phyloP scores from a whole-genome alignment of 1,284 basidiomycete genomes.

The Limonomyces culmigenus region DNA sequence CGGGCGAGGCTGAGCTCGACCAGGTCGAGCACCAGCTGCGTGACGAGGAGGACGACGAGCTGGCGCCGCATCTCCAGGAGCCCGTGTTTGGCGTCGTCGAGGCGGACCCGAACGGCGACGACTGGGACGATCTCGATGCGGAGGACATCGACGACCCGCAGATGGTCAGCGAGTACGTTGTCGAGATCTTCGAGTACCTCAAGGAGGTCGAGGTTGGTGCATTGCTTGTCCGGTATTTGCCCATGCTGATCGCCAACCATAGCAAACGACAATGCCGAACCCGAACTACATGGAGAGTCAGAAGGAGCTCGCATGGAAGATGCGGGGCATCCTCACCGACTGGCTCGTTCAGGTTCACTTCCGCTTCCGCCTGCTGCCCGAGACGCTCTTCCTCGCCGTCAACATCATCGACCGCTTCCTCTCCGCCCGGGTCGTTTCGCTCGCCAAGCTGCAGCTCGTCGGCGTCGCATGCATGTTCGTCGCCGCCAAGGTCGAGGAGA shows the following conservation, averaged over 20 bases:
- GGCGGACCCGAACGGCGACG: constrained; percentile 40
- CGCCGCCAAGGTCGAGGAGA: constrained; percentile 92
- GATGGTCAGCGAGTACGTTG: constrained; percentile 95
- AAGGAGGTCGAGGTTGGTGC: constrained; percentile 46
- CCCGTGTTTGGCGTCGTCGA: constrained; percentile 26
- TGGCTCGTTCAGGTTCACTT: constrained; percentile 96
- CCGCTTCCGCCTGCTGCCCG: constrained; percentile 86
- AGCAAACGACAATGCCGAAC: constrained; percentile 75
- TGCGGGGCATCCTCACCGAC: constrained; percentile 90
- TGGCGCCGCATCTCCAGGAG: constrained; percentile 11
- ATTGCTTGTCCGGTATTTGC: constrained; percentile 4
- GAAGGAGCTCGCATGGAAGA: constrained; percentile 82
- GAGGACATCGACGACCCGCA: constrained; percentile 90
- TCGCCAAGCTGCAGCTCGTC: constrained; percentile 89
- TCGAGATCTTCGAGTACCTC: constrained; percentile 90
- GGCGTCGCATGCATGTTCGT: constrained; percentile 91
- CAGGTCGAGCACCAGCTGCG: constrained; percentile 7
- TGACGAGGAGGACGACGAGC: constrained; percentile 15
- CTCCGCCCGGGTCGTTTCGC: constrained; percentile 75
- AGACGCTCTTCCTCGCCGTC: constrained; percentile 88
- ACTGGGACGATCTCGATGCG: constrained; percentile 82
- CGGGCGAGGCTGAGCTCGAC: constrained; percentile 32
- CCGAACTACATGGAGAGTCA: constrained; percentile 85
- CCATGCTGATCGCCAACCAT: constrained; percentile 3
- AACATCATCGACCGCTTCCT: constrained; percentile 98